Conservation (phyloP, 2,329 filamentous ascomycete species). For the Chrysosporium queenslandicum region DNA sequence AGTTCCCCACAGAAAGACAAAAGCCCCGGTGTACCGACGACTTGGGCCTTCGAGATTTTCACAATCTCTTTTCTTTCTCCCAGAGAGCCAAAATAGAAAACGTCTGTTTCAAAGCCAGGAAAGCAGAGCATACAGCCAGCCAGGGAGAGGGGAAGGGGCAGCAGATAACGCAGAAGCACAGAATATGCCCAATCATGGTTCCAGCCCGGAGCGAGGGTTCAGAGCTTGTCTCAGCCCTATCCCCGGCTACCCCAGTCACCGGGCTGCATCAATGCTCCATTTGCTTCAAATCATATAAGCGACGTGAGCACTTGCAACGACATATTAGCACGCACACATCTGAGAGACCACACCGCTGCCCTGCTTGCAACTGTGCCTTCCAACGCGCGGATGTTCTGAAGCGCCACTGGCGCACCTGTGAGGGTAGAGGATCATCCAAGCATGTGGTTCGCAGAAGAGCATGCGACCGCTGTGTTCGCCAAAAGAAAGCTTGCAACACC, state of each 20-base stretch:
- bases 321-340: neutral
- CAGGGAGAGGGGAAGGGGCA: neutral
- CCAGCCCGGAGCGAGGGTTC: neutral
- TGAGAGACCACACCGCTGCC: slow-evolving; percentile 2
- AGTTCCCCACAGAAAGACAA: neutral
- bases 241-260: neutral
- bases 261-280: slow-evolving; percentile 2
- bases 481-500: slow-evolving; percentile 3
- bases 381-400: slow-evolving; percentile 4
- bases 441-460: neutral
- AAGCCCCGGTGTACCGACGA: neutral
- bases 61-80: neutral
- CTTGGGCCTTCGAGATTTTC: neutral
- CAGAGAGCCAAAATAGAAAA: neutral
- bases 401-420: neutral
- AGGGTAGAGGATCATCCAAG: neutral
- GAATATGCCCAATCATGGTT: slow-evolving; percentile 5
- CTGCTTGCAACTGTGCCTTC: slow-evolving; percentile 3
- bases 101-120: too few relatives aligned
- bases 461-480: neutral
- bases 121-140: neutral
- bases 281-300: slow-evolving; percentile 4
- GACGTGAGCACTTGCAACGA: neutral
- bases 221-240: neutral
- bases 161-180: neutral